A percentile compares a stretch with the other conserved stretches of the same genome.
Evolutionary conservation across 495 filamentous ascomycete species (phyloP).

Genomic region (Penicillium psychrofluorescens): DNA sequence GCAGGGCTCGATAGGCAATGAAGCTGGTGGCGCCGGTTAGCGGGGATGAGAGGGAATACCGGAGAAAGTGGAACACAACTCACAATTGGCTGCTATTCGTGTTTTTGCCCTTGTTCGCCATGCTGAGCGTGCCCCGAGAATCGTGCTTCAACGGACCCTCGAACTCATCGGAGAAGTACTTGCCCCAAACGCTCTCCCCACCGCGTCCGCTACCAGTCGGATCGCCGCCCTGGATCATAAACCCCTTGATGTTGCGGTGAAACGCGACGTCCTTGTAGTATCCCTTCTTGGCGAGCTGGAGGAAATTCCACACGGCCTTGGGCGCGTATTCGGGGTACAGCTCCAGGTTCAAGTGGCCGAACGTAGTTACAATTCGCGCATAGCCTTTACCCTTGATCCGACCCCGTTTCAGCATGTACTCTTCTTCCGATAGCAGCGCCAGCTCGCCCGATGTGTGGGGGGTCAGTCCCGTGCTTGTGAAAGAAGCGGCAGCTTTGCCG

Average conservation of each 20-base stretch:
- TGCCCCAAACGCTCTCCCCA: conserved; percentile 82
- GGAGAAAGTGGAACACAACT: conserved; percentile 10
- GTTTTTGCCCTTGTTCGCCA: conserved; percentile 98
- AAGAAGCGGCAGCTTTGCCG: conserved; percentile 84
- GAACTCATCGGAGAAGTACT: conserved; percentile 87
- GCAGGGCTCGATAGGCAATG: conserved; percentile 73
- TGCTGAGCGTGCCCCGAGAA: conserved; percentile 69
- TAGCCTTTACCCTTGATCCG: conserved; percentile 87
- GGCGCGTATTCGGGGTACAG: conserved; percentile 87
- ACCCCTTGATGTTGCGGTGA: conserved; percentile 87
- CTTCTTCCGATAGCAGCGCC: conserved; percentile 81
- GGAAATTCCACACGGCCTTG: conserved; percentile 93
- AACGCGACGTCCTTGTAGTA: conserved; percentile 81
- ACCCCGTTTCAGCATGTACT: conserved; percentile 87
- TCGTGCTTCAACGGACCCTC: conserved; percentile 82
- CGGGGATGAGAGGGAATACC: background rate
- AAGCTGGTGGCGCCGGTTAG: conserved; percentile 40
- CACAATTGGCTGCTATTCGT: conserved; percentile 89
- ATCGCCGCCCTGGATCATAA: conserved; percentile 95
- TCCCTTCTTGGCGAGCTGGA: conserved; percentile 77
- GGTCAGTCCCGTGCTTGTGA: conserved; percentile 90
- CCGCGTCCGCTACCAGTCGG: conserved; percentile 68
- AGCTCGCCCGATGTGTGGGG: conserved; percentile 81
- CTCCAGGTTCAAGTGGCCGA: conserved; percentile 80
- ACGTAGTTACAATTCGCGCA: conserved; percentile 75